Evolutionary conservation across 352 stramenopile genomes (phyloP), one percentile per base, ranked within the genome.

Genomic region (Thraustochytrium aureum): DNA sequence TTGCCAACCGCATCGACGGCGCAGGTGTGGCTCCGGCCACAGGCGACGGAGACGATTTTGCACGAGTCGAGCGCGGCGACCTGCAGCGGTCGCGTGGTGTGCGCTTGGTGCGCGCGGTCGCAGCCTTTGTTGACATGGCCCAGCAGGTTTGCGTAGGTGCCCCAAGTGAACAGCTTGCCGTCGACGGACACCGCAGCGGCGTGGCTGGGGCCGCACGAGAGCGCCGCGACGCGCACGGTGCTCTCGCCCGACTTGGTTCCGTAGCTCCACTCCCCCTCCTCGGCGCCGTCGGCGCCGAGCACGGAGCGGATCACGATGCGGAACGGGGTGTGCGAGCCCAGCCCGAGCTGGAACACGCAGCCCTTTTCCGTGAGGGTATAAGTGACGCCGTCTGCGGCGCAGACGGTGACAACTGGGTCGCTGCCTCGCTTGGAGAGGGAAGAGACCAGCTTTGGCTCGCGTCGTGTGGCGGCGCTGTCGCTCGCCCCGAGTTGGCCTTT

Each of bases 201-300:
- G 85, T 98, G 94, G 37, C 83, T 89, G 7, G 89, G 87, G 17
- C 94, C 94, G 69, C 93, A 97, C 14, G 87, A 88, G 2, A 98
- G 87, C 65, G 93, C 30, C 30, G 33, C 56, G 6, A 82, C 39
- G 45, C 47, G 66, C 33, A 75, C 66, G 7, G 22, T 32, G 43
- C 66, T 66, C 26, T 75, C 66, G 20, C 66, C 66, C 17, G 33
- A 35, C 22, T 45, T 41, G 26, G 37, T 37, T 32, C 66, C 66
- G 30, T 75, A 75, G 12, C 37, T 35, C 66, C 66, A 75, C 7
- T 7, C 7, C 26, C 7, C 56, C 26, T 7, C 56, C 33, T 38
- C 56, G 26, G 56, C 56, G 17, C 47, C 47, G 47, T 26, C 26
- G 17, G 17, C 47, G 47, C 26, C 47, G n/a, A 26, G 32, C 20